Conservation (phyloP, 2,329 filamentous ascomycete species). For the Bretziella fagacearum region DNA sequence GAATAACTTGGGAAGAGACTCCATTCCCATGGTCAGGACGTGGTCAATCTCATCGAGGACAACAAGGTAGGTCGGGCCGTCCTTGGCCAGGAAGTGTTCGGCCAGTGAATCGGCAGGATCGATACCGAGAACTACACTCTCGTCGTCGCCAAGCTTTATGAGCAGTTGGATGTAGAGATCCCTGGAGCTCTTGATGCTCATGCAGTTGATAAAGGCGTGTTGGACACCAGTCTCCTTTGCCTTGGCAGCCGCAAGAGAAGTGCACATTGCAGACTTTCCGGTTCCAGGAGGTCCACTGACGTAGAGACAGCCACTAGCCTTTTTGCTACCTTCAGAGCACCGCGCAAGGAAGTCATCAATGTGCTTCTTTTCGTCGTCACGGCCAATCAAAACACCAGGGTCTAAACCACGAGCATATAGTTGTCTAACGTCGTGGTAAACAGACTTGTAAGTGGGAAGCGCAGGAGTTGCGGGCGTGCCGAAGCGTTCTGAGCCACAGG, state of each 20-base stretch:
- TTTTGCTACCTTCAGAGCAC: slow-evolving; percentile 32
- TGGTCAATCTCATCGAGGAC: slow-evolving; percentile 92
- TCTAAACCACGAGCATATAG: slow-evolving; percentile 67
- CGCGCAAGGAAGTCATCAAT: slow-evolving; percentile 52
- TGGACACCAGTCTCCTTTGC: slow-evolving; percentile 37
- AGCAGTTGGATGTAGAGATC: slow-evolving; percentile 71
- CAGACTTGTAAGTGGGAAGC: slow-evolving; percentile 27
- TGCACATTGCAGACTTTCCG: slow-evolving; percentile 88
- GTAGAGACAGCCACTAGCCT: slow-evolving; percentile 68
- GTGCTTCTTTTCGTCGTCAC: slow-evolving; percentile 50
- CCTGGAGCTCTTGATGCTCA: slow-evolving; percentile 78
- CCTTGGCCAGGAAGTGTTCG: slow-evolving; percentile 10
- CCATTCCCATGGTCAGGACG: slow-evolving; percentile 71
- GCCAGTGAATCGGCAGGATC: slow-evolving; percentile 19
- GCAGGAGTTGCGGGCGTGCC: background rate
- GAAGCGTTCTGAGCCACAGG: slow-evolving; percentile 2
- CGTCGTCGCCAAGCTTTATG: slow-evolving; percentile 45
- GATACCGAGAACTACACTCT: slow-evolving; percentile 22
- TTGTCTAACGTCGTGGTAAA: slow-evolving; percentile 78
- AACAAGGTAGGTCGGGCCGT: slow-evolving; percentile 50
- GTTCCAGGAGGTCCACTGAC: slow-evolving; percentile 92
- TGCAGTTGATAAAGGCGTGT: slow-evolving; percentile 81
- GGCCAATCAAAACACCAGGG: slow-evolving; percentile 59
- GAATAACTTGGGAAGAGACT: slow-evolving; percentile 84
- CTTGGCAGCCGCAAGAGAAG: slow-evolving; percentile 52